These are phyloP conservation scores for Plenodomus biglobosus DNA, from an alignment of 2,329 filamentous ascomycete genomes.

Conservation along the genomic window DNA sequence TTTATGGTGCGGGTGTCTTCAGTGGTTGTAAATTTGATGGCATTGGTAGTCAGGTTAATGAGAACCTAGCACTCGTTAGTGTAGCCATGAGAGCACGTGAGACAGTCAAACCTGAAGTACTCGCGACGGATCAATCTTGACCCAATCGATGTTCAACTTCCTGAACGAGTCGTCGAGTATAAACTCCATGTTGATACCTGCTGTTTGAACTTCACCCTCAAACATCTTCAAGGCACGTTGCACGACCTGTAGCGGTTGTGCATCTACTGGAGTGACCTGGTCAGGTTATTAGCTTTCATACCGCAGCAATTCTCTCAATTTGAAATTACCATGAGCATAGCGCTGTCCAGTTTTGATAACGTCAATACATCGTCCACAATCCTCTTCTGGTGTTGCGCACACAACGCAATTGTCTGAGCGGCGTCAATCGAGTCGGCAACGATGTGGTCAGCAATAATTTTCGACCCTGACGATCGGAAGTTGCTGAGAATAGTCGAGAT, in stretches of 20 bases:
- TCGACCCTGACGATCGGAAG: constrained; percentile 50
- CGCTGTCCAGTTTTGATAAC: constrained; percentile 67
- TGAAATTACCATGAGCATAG: constrained; percentile 60
- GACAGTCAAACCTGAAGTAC: constrained; percentile 59
- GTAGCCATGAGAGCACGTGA: not conserved
- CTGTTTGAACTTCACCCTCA: constrained; percentile 70
- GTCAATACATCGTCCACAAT: constrained; percentile 54
- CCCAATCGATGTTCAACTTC: constrained; percentile 62
- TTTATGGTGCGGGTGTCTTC: constrained; percentile 64
- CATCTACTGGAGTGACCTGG: constrained; percentile 65
- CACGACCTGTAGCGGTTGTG: constrained; percentile 67
- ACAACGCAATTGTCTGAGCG: constrained; percentile 75
- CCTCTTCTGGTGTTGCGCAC: constrained; percentile 74
- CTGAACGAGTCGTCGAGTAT: constrained; percentile 64
- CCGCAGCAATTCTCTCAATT: not conserved
- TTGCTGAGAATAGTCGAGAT: constrained; percentile 58
- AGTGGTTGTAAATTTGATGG: constrained; percentile 76
- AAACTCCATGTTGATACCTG: constrained; percentile 67
- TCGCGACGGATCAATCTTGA: constrained; percentile 72
- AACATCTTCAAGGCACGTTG: constrained; percentile 75
- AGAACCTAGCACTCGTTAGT: constrained; percentile 53
- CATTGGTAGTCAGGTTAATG: constrained; percentile 79
- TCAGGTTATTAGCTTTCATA: constrained; percentile 1
- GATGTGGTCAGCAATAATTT: constrained; percentile 52
- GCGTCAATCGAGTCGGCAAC: constrained; percentile 68